Base-by-base conservation (phyloP, 306 rosid species). In the Potentilla sterilis region DNA sequence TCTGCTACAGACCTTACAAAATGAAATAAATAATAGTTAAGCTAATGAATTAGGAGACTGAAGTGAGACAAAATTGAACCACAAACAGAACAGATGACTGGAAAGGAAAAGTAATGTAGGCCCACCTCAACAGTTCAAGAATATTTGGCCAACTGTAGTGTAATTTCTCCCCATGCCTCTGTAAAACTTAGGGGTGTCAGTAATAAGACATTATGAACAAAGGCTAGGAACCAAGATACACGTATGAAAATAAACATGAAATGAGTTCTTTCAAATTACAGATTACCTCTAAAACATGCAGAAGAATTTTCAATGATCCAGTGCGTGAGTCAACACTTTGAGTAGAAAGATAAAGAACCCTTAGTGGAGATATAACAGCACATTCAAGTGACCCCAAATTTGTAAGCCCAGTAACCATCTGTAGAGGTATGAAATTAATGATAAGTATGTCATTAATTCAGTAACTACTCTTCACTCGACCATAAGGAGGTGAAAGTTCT, bases 41-140 rank as follows among this genome's bases (percentile, higher is more conserved):
- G 35, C 73, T 41, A 66, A 22, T 43, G 8, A 6, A 46, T 69
- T 69, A 7, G 11, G 73, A 51, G 65, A 46, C 67, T 44, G 73
- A 32, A 69, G 73, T 84, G 79, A 83, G 82, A 70, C 61, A 66
- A 73, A 68, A 72, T 28, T 51, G 54, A 72, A 72, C 54, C 9
- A 64, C 59, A 38, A 9, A 74, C 49, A 52, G 62, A 67, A 66
- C 55, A 54, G n/a, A 52, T 15, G 71, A 71, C 55, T 43, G 67
- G 68, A 73, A 46, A 32, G 69, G 78, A 18, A 74, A 51, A 55
- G 43, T 37, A 78, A 67, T 68, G 54, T 69, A 79, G 38, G 72
- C 74, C 86, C 81, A 94, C 98, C 98, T 94, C 91, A 92, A 85
- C 97, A 94, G 82, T 78, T 92, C 97, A 67, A 94, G 97, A 85